These are phyloP conservation scores for Penicillium bialowiezense DNA, from an alignment of 495 filamentous ascomycete genomes.

Conservation along the genomic window DNA sequence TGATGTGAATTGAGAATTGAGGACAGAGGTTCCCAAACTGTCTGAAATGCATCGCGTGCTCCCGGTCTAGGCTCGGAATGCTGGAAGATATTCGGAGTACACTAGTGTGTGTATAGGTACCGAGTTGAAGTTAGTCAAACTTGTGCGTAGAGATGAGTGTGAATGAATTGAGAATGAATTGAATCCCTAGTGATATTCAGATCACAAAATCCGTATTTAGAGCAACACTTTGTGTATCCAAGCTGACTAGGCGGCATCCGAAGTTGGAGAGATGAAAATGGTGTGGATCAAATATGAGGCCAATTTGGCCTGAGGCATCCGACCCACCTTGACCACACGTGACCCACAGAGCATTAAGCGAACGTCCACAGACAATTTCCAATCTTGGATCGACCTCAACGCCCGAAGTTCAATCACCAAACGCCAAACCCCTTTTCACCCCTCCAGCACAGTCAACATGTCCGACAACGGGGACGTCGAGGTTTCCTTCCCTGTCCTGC, in stretches of 20 bases:
- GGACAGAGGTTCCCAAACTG: slow-evolving; percentile 14
- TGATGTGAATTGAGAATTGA: background rate
- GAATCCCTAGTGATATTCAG: background rate
- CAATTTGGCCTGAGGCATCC: background rate
- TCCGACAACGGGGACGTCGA: slow-evolving; percentile 96
- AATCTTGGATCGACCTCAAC: slow-evolving; percentile 16
- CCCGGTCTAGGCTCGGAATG: background rate
- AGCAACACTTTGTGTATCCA: no score
- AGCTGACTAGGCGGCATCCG: no score
- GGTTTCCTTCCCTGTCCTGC: slow-evolving; percentile 77
- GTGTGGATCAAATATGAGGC: background rate
- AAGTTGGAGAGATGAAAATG: no score
- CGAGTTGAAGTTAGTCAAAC: no score
- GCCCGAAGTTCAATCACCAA: slow-evolving; percentile 31
- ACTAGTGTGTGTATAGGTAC: no score
- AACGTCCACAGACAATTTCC: slow-evolving; percentile 41
- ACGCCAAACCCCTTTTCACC: slow-evolving; percentile 44
- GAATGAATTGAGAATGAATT: no score
- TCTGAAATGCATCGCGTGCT: slow-evolving; percentile 2
- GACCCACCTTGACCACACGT: slow-evolving; percentile 12
- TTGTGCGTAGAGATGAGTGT: no score
- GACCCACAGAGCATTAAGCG: slow-evolving; percentile 43
- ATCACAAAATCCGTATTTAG: background rate
- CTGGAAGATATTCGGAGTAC: background rate
- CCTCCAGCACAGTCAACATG: slow-evolving; percentile 64